These are phyloP conservation scores for Pichia cactophila DNA, from an alignment of 1,139 yeast genomes.

Conservation along the genomic window DNA sequence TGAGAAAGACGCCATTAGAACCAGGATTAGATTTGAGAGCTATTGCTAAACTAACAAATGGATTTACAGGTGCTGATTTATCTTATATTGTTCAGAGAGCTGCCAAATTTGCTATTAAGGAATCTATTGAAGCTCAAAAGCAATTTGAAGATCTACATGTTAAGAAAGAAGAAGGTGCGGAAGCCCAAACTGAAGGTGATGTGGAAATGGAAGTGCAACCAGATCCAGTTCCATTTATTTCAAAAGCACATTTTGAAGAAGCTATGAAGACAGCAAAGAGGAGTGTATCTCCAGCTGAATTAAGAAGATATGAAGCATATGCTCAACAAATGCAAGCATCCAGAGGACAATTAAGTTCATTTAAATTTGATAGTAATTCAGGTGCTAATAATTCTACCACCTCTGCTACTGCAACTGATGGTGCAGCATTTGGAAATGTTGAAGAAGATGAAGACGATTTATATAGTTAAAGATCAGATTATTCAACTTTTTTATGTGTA, in stretches of 20 bases:
- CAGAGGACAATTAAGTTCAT: conserved; percentile 82
- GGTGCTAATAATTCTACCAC: conserved; percentile 26
- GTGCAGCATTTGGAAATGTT: conserved; percentile 27
- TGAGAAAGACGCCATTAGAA: conserved; percentile 96
- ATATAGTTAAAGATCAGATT: conserved; percentile 48
- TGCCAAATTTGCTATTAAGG: conserved; percentile 97
- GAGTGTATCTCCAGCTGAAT: conserved; percentile 93
- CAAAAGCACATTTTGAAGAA: conserved; percentile 81
- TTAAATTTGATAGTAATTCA: conserved; percentile 54
- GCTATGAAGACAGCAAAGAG: conserved; percentile 99
- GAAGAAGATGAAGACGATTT: conserved; percentile 93
- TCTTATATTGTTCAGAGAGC: conserved; percentile 96
- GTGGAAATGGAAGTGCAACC: conserved; percentile 60
- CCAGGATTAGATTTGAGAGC: conserved; percentile 87
- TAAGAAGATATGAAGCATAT: conserved; percentile 97
- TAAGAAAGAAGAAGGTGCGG: conserved; percentile 28
- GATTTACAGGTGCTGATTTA: conserved; percentile 99
- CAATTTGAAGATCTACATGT: conserved; percentile 47
- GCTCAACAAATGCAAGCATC: conserved; percentile 95
- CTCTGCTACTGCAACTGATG: conserved; percentile 39
- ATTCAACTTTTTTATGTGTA: background rate
- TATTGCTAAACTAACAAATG: conserved; percentile 88
- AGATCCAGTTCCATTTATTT: conserved; percentile 93
- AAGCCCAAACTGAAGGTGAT: conserved; percentile 36
- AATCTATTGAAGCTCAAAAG: conserved; percentile 82